phyloP scores from a whole-genome alignment of 2,329 filamentous ascomycete genomes.

The Leptodontidium sp. region DNA sequence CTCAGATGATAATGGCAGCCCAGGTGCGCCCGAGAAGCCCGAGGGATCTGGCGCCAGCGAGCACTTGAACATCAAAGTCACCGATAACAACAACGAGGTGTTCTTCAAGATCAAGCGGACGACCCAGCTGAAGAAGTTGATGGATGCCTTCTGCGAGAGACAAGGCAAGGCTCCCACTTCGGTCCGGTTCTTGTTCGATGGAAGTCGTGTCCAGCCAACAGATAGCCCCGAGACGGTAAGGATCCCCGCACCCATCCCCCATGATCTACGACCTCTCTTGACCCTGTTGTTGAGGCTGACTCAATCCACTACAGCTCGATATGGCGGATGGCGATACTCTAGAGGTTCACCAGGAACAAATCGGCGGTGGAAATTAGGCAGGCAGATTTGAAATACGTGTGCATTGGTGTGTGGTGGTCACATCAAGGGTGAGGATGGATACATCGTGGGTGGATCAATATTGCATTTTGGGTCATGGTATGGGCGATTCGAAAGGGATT shows the following conservation, averaged over 20 bases:
- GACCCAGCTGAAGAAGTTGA: constrained; percentile 95
- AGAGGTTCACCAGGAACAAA: constrained; percentile 98
- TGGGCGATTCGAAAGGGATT: constrained; percentile 32
- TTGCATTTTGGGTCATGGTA: constrained; percentile 37
- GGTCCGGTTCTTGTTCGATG: constrained; percentile 95
- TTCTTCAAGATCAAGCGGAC: constrained; percentile 99
- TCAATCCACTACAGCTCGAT: constrained; percentile 72
- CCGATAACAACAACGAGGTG: constrained; percentile 98
- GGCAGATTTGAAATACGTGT: background rate
- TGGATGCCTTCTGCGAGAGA: constrained; percentile 97
- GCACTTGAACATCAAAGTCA: constrained; percentile 99
- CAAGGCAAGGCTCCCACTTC: constrained; percentile 87
- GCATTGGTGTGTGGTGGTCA: no score
- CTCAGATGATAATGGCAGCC: constrained; percentile 56
- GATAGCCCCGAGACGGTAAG: constrained; percentile 93
- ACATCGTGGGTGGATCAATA: constrained; percentile 14
- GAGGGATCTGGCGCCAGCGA: constrained; percentile 59
- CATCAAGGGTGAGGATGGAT: constrained; percentile 1
- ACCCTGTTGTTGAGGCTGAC: background rate
- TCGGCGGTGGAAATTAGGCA: constrained; percentile 69
- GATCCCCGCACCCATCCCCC: constrained; percentile 39
- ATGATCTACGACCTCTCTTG: background rate
- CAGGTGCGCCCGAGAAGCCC: constrained; percentile 48
- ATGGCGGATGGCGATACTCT: constrained; percentile 97
- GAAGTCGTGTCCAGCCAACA: constrained; percentile 85